Percentiles rank a stretch among this genome's conserved stretches.
phyloP scores from a whole-genome alignment of 73 alveolate genomes.

The Effrenium voratum region DNA sequence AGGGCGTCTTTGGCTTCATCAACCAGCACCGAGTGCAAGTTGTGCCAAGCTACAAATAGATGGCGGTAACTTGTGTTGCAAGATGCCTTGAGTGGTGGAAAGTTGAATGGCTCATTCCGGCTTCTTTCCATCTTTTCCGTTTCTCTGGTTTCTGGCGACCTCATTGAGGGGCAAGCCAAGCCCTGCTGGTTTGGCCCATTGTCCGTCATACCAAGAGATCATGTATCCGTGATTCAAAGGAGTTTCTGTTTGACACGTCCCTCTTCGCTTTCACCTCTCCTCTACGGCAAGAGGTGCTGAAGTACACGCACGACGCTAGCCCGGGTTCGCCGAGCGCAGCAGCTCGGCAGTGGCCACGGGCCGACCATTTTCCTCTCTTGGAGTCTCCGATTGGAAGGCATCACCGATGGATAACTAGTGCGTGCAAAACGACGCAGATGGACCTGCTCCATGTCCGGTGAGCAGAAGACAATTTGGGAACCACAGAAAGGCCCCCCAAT shows the following conservation, averaged over 20 bases:
- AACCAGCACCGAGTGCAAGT: constrained; percentile 56
- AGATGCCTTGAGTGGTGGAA: too few species aligned
- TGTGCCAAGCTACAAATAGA: too few species aligned
- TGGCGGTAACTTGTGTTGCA: too few species aligned
- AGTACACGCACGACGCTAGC: constrained; percentile 39
- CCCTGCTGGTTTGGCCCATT: neutral
- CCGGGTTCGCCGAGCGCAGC: neutral
- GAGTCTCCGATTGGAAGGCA: too few species aligned
- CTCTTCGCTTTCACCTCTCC: neutral
- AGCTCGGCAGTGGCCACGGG: too few species aligned
- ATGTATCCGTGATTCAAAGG: neutral
- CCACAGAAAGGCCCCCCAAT: too few species aligned
- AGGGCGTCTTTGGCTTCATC: constrained; percentile 84
- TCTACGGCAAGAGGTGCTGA: neutral
- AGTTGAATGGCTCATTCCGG: neutral
- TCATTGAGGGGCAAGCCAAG: neutral
- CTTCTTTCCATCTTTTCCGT: neutral
- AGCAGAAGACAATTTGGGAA: too few species aligned
- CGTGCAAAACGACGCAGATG: too few species aligned
- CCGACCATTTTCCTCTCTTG: too few species aligned
- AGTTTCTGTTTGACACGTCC: neutral
- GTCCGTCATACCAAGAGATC: neutral
- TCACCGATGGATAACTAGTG: too few species aligned
- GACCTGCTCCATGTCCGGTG: too few species aligned
- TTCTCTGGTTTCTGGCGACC: neutral